Evolutionary conservation across 2,329 filamentous ascomycete genomes (phyloP), one percentile per base, ranked within the genome.

Genomic region (Penicillium freii): DNA sequence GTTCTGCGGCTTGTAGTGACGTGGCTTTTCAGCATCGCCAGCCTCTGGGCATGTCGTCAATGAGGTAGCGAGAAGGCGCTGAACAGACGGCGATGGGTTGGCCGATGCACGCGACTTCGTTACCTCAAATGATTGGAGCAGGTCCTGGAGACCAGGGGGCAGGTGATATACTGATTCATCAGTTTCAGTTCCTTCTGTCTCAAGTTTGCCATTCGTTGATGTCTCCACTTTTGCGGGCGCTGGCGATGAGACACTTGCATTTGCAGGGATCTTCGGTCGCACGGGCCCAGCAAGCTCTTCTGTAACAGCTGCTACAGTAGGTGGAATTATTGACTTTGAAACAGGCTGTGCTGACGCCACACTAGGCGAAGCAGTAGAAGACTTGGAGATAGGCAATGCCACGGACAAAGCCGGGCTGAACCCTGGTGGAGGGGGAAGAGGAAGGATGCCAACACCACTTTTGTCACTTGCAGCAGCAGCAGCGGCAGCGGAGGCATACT

Each of bases 401-500:
- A 78, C 51, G 75, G 77, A 58, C 79, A 75, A 58, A 82, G 85
- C 72, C 80, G 72, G 64, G 79, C 71, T 69, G 43, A 77, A 75
- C 52, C 89, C 89, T 29, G 92, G 92, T 68, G 94, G 94, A 61
- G 94, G 93, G 54, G 94, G 94, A 69, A 97, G 81, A 40, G 94
- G 94, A 57, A 93, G 88, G 70, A 99, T 97, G 27, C 94, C 94
- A 31, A 97, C 88, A 52, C 84, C 84, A 71, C 88, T 93, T 78
- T 91, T 92, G 77, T 96, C 92, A 73, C 86, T 92, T 45, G 92
- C 91, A 1, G 94, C 93, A 0, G 93, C 94, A 0, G 94, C 94
- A 0, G 94, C 94, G 0, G 94, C 94, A 0, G 94, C 94, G 38
- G 94, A 97, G 44, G 94, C 94, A 73, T 99, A 99, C 77, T 97